phyloP scores from a whole-genome alignment of 805 yeast genomes.

The Martiniozyma abietophila region DNA sequence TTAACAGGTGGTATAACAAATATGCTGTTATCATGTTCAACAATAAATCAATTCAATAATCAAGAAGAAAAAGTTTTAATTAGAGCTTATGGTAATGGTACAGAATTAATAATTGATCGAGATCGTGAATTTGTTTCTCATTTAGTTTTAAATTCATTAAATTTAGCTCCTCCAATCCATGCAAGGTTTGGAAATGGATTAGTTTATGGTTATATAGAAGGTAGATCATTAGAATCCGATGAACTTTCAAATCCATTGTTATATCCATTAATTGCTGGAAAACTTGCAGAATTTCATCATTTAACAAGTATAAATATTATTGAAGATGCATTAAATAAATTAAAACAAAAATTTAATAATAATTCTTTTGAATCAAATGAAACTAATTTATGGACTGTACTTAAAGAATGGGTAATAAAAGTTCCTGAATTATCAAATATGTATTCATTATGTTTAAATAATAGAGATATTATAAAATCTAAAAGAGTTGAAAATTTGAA shows the following conservation, averaged over 20 bases:
- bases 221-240: conserved; percentile 46
- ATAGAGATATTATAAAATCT: conserved; percentile 20
- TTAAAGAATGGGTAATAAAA: conserved; percentile 53
- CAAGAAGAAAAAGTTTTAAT: conserved; percentile 38
- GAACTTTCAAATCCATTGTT: conserved; percentile 41
- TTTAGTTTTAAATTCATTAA: conserved; percentile 45
- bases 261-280: conserved; percentile 52
- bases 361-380: conserved; percentile 1
- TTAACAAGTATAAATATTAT: conserved; percentile 36
- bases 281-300: conserved; percentile 65
- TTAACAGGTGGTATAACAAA: conserved; percentile 59
- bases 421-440: conserved; percentile 43
- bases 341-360: conserved; percentile 23
- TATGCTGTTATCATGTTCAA: conserved; percentile 41
- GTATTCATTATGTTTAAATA: conserved; percentile 28
- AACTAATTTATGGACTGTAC: conserved; percentile 38
- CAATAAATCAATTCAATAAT: background rate
- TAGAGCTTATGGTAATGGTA: conserved; percentile 68
- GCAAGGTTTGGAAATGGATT: conserved; percentile 66
- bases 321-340: conserved; percentile 35
- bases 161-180: conserved; percentile 59
- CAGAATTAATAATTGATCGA: conserved; percentile 62
- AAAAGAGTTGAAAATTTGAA: conserved; percentile 13
- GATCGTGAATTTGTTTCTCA: conserved; percentile 69
- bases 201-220: conserved; percentile 60